Percentiles rank a stretch among this genome's conserved stretches.
These are phyloP conservation scores for Phanerochaete sordida DNA, from an alignment of 768 basidiomycete species.

Conservation along the genomic window DNA sequence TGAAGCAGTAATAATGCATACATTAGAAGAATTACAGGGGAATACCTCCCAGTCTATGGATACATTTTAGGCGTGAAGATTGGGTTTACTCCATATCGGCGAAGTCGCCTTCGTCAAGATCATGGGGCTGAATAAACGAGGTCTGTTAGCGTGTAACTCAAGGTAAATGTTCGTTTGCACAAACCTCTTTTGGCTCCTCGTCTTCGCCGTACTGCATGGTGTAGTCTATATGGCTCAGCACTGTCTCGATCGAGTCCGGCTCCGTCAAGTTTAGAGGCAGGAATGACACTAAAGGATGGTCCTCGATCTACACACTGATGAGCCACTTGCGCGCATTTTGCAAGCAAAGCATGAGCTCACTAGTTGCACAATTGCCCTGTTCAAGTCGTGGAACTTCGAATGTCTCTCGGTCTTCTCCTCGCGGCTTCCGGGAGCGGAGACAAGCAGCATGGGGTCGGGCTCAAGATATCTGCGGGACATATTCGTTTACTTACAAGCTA, in stretches of 20 bases:
- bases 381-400: slow-evolving; percentile 88
- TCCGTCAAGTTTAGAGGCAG: slow-evolving; percentile 89
- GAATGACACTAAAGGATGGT: slow-evolving; percentile 97
- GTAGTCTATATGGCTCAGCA: slow-evolving; percentile 95
- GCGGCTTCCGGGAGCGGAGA: slow-evolving; percentile 52
- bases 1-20: background rate
- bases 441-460: slow-evolving; percentile 88
- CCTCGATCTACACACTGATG: slow-evolving; percentile 72
- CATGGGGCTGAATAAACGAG: slow-evolving; percentile 68
- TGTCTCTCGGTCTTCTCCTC: slow-evolving; percentile 53
- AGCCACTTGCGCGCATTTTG: background rate
- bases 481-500: background rate
- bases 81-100: slow-evolving; percentile 58
- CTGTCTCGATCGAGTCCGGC: slow-evolving; percentile 84
- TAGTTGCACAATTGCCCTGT: slow-evolving; percentile 91
- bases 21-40: background rate
- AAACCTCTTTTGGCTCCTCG: slow-evolving; percentile 93
- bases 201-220: slow-evolving; percentile 99
- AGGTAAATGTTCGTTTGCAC: slow-evolving; percentile 9
- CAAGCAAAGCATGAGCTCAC: slow-evolving; percentile 43
- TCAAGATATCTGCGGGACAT: slow-evolving; percentile 78
- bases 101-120: slow-evolving; percentile 93
- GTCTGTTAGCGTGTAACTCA: background rate
- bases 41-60: background rate
- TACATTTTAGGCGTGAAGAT: background rate